A percentile compares a stretch with the other conserved stretches of the same genome.
Conservation (phyloP, 495 filamentous ascomycete species). For the Thozetella sp. region DNA sequence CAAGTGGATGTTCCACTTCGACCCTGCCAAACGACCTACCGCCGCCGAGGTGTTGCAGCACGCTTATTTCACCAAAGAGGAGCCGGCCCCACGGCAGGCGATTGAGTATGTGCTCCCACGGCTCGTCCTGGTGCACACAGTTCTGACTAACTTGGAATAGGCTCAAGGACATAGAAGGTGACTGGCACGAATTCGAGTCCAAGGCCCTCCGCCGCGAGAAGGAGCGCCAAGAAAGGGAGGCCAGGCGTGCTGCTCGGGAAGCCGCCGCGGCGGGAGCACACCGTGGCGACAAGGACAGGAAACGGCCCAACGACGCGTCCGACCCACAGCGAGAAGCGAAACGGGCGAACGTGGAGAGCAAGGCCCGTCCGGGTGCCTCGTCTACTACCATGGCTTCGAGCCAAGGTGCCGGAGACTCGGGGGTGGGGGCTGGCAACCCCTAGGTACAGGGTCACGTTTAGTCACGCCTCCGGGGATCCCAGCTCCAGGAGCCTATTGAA, state of each 20-base stretch:
- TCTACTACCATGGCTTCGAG: conserved; percentile 8
- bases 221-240: conserved; percentile 78
- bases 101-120: conserved; percentile 67
- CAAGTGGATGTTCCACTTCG: conserved; percentile 79
- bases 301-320: conserved; percentile 38
- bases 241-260: conserved; percentile 52
- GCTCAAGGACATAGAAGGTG: conserved; percentile 81
- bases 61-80: conserved; percentile 84
- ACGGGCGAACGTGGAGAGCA: conserved; percentile 37
- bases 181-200: conserved; percentile 99
- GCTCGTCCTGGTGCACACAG: not conserved
- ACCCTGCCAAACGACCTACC: conserved; percentile 81
- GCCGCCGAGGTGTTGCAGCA: conserved; percentile 87
- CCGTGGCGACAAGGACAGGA: conserved; percentile 49
- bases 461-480: not conserved
- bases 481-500: not conserved
- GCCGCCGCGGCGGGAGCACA: conserved; percentile 44
- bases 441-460: not conserved
- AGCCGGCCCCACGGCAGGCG: conserved; percentile 76
- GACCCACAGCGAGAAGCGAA: conserved; percentile 38
- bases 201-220: conserved; percentile 93
- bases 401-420: not conserved
- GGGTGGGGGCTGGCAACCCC: not conserved
- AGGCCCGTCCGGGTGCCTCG: conserved; percentile 9
- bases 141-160: conserved; percentile 41